phyloP scores from a whole-genome alignment of 768 basidiomycete genomes.

The Lentinula aciculospora region DNA sequence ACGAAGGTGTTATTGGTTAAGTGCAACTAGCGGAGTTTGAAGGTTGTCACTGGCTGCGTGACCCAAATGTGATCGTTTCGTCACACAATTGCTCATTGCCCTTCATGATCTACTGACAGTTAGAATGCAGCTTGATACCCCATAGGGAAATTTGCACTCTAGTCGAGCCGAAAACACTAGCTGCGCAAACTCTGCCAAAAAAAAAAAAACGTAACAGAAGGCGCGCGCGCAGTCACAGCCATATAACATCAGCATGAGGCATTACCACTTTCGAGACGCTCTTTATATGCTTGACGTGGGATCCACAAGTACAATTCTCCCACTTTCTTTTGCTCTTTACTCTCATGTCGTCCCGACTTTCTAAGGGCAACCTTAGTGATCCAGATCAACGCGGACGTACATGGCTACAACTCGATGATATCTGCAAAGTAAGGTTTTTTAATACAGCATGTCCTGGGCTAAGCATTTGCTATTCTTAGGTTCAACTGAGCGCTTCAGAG shows the following conservation, averaged over 20 bases:
- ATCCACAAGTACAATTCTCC: neutral
- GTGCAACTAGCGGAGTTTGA: neutral
- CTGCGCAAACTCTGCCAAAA: neutral
- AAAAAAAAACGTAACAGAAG: neutral
- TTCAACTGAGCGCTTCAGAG: conserved; percentile 1
- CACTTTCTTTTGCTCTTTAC: neutral
- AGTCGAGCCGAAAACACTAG: neutral
- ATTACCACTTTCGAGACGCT: neutral
- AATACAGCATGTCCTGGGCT: neutral
- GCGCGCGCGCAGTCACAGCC: neutral
- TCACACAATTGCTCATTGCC: too few relatives aligned
- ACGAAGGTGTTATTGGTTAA: neutral
- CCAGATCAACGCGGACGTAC: neutral
- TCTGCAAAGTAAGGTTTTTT: conserved; percentile 2
- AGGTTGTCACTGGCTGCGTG: neutral
- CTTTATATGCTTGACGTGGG: neutral
- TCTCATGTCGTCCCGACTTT: neutral
- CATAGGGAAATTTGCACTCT: neutral
- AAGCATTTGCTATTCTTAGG: neutral
- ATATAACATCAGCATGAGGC: neutral
- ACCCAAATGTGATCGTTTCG: too few relatives aligned
- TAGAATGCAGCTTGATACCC: neutral
- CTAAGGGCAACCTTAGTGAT: neutral
- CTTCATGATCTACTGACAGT: too few relatives aligned
- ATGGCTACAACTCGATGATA: conserved; percentile 3